Base-by-base conservation (phyloP, 2,329 filamentous ascomycete species). In the Botrytis aclada region DNA sequence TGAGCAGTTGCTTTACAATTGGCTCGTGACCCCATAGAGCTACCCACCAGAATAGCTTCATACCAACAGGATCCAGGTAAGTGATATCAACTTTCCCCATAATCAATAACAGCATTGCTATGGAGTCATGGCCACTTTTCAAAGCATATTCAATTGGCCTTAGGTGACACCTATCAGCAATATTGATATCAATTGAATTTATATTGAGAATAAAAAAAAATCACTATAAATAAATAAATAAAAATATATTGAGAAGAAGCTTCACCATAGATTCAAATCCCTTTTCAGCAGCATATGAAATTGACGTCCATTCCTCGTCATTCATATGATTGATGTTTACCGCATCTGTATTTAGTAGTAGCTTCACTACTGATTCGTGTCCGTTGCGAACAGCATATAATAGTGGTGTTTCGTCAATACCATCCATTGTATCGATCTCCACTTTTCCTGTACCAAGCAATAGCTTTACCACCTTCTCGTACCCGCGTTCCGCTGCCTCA, bases 401-500 rank as follows among this genome's bases (percentile, higher is more conserved):
- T 12, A 70, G 14, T 20, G 56, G 69, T 6, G 69, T 63, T 16
- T 0, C 5, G 1, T 2, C n/a, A 39, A 16, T 0, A 9, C 1
- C 5, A 70, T 29, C 16, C 9, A 4, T 3, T 9, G 7, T 6
- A 37, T 63, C 22, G 5, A 22, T 6, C 0, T 29, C 9, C 6
- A 56, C 4, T 41, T 69, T 39, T 4, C 7, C 6, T n/a, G 4
- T 56, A 0, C 25, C 58, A 37, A 61, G 18, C 10, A 47, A 25
- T 9, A 45, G 18, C 4, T 34, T 34, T 6, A 64, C 25, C 18
- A 64, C 6, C 1, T 29, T 4, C n/a, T 47, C 25, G 20, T 66
- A 0, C 0, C 39, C n/a, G 1, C 0, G 7, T 5, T 0, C 1
- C 0, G 25, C 63, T 22, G 63, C 41, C 10, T 3, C 6, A 18